Evolutionary conservation across 106 monocot species (phyloP), one percentile per base, ranked within the genome.

Genomic region (Triglochin maritima): DNA sequence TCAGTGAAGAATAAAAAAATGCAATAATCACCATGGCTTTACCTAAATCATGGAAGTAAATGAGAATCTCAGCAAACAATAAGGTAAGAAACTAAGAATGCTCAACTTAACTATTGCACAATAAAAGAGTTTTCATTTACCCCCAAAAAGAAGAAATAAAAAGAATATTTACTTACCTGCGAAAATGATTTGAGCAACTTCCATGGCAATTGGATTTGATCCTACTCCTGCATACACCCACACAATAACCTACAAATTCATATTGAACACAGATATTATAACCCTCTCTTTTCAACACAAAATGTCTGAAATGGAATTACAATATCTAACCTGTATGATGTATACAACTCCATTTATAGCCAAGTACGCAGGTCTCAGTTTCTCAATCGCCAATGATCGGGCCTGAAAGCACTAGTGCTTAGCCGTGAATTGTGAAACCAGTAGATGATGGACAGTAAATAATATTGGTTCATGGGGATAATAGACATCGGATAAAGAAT

Each of bases 361-460:
- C 29, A 80, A 59, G 71, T 89, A 90, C 41, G 85, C 61, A 70
- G 90, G 90, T 71, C 83, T 83, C 57, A 90, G 80, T 50, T 84
- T 82, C 66, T 76, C 72, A 49, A 67, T 79, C 3, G 85, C 71
- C 64, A 83, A 79, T 60, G 79, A 84, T 78, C 82, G 77, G 56
- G 94, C 89, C 89, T 93, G 76, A 47, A 74, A 52, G 45, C 17
- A 75, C 10, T 69, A 44, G 44, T 45, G 10, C 16, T 61, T 59
- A 67, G 6, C 5, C 5, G 10, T n/a, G 12, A 12, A 68, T 3
- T 2, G 14, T 45, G 3, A 48, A 49, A 41, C 42, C 16, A 6
- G 17, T 54, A 9, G 9, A 47, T 15, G 46, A 46, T 16, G 42
- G 4, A n/a, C n/a, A n/a, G n/a, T n/a, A n/a, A n/a, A n/a, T n/a